These are phyloP conservation scores for Kwoniella shivajii DNA, from an alignment of 1,284 basidiomycete genomes.

Conservation along the genomic window DNA sequence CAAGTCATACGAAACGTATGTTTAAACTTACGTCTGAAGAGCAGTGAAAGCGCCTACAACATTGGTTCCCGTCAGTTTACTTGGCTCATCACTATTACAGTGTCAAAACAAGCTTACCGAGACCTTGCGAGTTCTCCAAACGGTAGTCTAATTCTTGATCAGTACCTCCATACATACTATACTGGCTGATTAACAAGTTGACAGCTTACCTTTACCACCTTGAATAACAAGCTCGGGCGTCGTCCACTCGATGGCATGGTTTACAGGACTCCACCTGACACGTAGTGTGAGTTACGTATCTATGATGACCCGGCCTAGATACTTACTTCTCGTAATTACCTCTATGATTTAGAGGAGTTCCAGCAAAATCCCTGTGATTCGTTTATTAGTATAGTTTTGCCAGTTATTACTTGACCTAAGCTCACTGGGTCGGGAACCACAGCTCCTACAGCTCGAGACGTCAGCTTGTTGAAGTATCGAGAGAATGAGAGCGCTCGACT, in stretches of 20 bases:
- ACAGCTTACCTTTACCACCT: conserved; percentile 64
- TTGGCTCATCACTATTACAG: conserved; percentile 59
- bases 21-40: conserved; percentile 36
- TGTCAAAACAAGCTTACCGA: conserved; percentile 68
- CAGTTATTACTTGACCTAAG: not conserved
- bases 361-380: conserved; percentile 27
- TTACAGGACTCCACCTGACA: conserved; percentile 64
- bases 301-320: too few relatives aligned
- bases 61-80: not conserved
- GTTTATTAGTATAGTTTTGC: not conserved
- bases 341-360: conserved; percentile 30
- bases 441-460: conserved; percentile 26
- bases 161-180: not conserved
- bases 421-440: conserved; percentile 37
- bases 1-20: conserved; percentile 1
- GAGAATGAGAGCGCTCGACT: conserved; percentile 2
- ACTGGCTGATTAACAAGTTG: not conserved
- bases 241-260: conserved; percentile 79
- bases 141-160: conserved; percentile 64
- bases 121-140: conserved; percentile 77
- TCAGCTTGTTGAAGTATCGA: not conserved
- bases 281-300: too few relatives aligned
- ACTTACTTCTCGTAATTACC: conserved; percentile 45
- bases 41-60: conserved; percentile 39
- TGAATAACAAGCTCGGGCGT: conserved; percentile 84